Evolutionary conservation across 225 moss, liverwort and hornwort genomes (phyloP).

Genomic region (Physcomitrellopsis africana): DNA sequence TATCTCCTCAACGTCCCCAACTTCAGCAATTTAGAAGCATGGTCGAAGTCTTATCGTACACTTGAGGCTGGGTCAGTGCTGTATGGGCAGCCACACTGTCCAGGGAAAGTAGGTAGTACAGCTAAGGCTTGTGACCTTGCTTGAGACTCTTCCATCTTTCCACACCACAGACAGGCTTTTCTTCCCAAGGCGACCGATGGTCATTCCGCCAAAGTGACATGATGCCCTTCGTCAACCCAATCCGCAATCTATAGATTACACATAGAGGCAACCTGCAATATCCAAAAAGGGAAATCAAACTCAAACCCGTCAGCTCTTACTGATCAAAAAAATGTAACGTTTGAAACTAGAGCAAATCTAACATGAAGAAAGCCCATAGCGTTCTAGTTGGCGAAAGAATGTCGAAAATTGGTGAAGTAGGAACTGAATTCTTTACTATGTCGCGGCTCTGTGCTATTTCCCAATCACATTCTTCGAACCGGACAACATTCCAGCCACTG

Average conservation of each 20-base stretch:
- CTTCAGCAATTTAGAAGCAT: not conserved
- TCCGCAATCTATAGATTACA: not conserved
- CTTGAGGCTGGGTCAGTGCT: not conserved
- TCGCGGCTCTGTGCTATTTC: too few species aligned
- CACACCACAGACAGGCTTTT: slow-evolving; percentile 16
- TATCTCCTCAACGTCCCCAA: not conserved
- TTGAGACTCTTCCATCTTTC: not conserved
- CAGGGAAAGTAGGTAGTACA: not conserved
- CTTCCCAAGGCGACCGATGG: not conserved
- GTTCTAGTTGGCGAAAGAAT: too few species aligned
- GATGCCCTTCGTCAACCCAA: not conserved
- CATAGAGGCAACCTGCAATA: slow-evolving; percentile 11
- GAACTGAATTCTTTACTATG: too few species aligned
- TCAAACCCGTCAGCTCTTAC: slow-evolving; percentile 1
- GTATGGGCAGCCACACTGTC: not conserved
- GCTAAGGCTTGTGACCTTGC: not conserved
- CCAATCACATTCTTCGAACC: too few species aligned
- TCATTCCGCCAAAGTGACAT: slow-evolving; percentile 15
- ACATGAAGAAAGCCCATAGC: not conserved
- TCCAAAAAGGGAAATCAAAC: not conserved
- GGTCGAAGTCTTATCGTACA: slow-evolving; percentile 12
- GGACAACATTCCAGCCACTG: not conserved
- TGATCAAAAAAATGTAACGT: not conserved
- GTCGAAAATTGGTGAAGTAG: too few species aligned
- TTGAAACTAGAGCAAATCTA: not conserved